Base-by-base conservation (phyloP, 1,284 basidiomycete genomes). In the Microbotryum intermedium region DNA sequence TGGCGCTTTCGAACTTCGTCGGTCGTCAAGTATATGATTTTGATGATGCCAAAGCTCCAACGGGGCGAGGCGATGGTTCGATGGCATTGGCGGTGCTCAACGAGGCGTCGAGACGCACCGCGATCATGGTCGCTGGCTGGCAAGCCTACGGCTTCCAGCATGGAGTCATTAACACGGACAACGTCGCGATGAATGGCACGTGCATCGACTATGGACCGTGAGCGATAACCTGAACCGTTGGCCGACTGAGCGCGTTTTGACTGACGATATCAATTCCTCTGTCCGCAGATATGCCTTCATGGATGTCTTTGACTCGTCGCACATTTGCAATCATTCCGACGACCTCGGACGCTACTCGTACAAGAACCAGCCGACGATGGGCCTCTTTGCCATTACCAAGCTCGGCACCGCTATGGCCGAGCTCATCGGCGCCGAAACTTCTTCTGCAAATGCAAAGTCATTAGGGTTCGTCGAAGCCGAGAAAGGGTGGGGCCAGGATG, bases 241-340 rank as follows among this genome's bases (percentile, higher is more conserved):
- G 85, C 68, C 50, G 3, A n/a, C 28, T 18, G 16, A 25, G 34
- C 18, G 3, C 28, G 16, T n/a, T 6, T n/a, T 25, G 2, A 39
- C 34, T 53, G 23, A 10, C 18, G 20, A 11, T 51, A 13, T 28
- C 50, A n/a, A 39, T 39, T 39, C 8, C 28, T 1, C 26, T 51
- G 10, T n/a, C n/a, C n/a, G n/a, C n/a, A 43, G 39, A 20, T 20
- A n/a, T 29, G 34, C 51, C 18, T 20, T 8, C 52, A 62, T 50
- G 64, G 74, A 75, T 57, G 55, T 73, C 3, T 73, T 73, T 58
- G 86, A 95, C 71, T 74, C 83, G 0, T 78, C 80, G 55, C 90
- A 94, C 70, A 88, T 97, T 60, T 97, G 93, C 79, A 97, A 97
- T 71, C 92, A 97, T 72, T 85, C 85, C 1, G 94, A 98, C 72